A percentile compares a stretch with the other conserved stretches of the same genome.
Conservation (phyloP, 371 early-diverging fungal genomes). For the Lichtheimia ornata region DNA sequence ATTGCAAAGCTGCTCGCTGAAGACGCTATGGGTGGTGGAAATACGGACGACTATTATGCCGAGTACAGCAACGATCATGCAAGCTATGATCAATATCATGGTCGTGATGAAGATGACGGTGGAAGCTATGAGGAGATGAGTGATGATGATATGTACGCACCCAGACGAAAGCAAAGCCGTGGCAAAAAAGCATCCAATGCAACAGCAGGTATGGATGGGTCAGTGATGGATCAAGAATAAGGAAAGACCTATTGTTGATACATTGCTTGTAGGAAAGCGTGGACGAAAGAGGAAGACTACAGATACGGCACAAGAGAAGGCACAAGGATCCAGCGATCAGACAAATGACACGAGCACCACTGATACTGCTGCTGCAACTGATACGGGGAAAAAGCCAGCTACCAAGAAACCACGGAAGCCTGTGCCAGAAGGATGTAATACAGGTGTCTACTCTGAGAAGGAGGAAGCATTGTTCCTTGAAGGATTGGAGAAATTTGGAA, state of each 20-base stretch:
- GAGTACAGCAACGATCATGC: constrained; percentile 60
- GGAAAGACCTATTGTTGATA: too few species aligned
- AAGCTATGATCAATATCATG: constrained; percentile 23
- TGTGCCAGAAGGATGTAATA: constrained; percentile 55
- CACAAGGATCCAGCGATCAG: constrained; percentile 1
- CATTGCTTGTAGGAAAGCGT: constrained; percentile 10
- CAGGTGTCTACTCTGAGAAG: constrained; percentile 78
- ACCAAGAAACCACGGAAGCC: constrained; percentile 45
- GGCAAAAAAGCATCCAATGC: constrained; percentile 30
- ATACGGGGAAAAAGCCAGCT: constrained; percentile 6
- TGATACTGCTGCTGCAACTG: neutral
- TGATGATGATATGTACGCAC: constrained; percentile 54
- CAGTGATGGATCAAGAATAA: neutral
- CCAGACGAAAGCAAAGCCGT: constrained; percentile 27
- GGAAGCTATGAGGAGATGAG: constrained; percentile 54
- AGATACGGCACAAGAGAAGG: constrained; percentile 4
- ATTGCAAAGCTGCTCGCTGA: constrained; percentile 79
- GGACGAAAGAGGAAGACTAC: constrained; percentile 25
- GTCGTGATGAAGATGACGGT: constrained; percentile 32
- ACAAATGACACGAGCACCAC: neutral
- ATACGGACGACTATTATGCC: constrained; percentile 56
- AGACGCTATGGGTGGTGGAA: constrained; percentile 46
- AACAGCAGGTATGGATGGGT: constrained; percentile 16
- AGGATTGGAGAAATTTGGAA: constrained; percentile 78
- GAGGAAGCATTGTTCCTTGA: constrained; percentile 77